Evolutionary conservation across 2,329 filamentous ascomycete species (phyloP), one percentile per base, ranked within the genome.

Genomic region (Cordyceps fumosorosea): DNA sequence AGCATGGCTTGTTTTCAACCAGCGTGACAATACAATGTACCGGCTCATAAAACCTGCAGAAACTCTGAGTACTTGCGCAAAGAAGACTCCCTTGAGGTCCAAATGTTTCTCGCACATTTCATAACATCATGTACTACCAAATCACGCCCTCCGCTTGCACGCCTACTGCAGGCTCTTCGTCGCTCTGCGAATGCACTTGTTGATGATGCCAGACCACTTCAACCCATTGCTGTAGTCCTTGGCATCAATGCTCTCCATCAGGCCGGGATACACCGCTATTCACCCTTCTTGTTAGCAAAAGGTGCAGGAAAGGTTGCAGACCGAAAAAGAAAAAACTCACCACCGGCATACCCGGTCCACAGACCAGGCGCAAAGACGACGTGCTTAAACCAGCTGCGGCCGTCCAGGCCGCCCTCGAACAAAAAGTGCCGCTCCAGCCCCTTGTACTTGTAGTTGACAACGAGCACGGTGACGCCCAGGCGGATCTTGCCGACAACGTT

Each of bases 281-380:
- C 70, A 58, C n/a, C 22, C 29, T 14, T 7, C 20, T 47, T 12
- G 18, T 57, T 22, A 57, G 40, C 37, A 56, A 26, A 37, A 16
- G n/a, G 29, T 29, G 29, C 29, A 29, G 29, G 8, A 29, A 50
- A 20, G n/a, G 20, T 18, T 6, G 32, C 18, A 24, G 22, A 4
- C 12, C 4, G n/a, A 12, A 14, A 3, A 3, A 26, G 18, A 11
- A 54, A 18, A 42, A 55, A 76, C 81, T 75, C 69, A 87, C 85
- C 84, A 70, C 92, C 93, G 0, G 91, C 80, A 74, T 97, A 97
- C 0, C 93, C 93, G 0, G 91, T 96, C 91, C 92, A 96, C 54
- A 93, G 73, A 0, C 93, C 93, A 0, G 93, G 93, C 1, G 93
- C 93, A 75, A 96, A 97, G 1, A 97, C 89, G 2, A 96, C 89